These are phyloP conservation scores for Candida sonorensis DNA, from an alignment of 805 yeast genomes.

Conservation along the genomic window DNA sequence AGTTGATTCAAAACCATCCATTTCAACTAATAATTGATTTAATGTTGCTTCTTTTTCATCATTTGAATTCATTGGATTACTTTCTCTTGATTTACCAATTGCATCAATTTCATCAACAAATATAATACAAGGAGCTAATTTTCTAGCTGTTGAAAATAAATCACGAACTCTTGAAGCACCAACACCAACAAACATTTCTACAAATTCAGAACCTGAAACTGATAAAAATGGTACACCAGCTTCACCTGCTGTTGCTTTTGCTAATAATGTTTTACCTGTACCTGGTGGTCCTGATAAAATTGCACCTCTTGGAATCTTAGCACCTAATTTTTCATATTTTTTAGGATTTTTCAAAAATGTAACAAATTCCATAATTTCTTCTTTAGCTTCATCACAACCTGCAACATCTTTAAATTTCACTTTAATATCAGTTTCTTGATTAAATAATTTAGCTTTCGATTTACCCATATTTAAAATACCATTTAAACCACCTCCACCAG, in stretches of 20 bases:
- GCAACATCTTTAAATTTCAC: slow-evolving; percentile 92
- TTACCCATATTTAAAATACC: slow-evolving; percentile 83
- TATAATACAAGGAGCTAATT: slow-evolving; percentile 91
- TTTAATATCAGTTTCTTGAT: slow-evolving; percentile 85
- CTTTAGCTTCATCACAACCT: slow-evolving; percentile 95
- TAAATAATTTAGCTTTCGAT: slow-evolving; percentile 84
- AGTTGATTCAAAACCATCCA: slow-evolving; percentile 91
- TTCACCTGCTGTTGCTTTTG: slow-evolving; percentile 99
- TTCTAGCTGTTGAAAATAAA: slow-evolving; percentile 84
- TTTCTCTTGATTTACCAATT: slow-evolving; percentile 84
- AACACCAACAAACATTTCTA: slow-evolving; percentile 98
- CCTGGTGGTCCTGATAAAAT: slow-evolving; percentile 98
- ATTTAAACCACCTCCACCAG: slow-evolving; percentile 65
- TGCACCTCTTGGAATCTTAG: slow-evolving; percentile 97
- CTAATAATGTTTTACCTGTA: slow-evolving; percentile 95
- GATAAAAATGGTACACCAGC: slow-evolving; percentile 96
- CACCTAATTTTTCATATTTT: slow-evolving; percentile 89
- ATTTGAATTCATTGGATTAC: slow-evolving; percentile 69
- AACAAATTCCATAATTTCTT: slow-evolving; percentile 97
- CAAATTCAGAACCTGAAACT: slow-evolving; percentile 96
- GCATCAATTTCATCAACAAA: slow-evolving; percentile 99
- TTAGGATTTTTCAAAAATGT: slow-evolving; percentile 84
- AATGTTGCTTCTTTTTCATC: slow-evolving; percentile 97
- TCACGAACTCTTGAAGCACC: slow-evolving; percentile 99
- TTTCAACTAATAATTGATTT: slow-evolving; percentile 92